Evolutionary conservation across 2,329 filamentous ascomycete species (phyloP), one percentile per base, ranked within the genome.

Genomic region (Tolypocladium ovalisporum): DNA sequence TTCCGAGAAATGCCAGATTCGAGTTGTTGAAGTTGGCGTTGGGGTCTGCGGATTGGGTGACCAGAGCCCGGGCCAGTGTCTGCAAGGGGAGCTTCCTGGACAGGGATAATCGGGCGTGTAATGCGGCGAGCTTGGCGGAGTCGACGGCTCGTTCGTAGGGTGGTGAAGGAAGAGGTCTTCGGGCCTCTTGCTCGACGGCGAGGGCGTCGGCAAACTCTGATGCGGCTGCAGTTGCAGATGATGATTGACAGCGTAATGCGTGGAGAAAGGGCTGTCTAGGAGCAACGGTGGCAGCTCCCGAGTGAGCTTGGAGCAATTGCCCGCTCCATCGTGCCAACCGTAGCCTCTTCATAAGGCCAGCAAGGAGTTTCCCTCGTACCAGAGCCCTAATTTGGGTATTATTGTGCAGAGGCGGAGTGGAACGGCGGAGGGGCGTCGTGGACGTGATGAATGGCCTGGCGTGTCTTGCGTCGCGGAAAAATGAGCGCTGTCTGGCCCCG

Each of bases 121-220:
- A 84, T 62, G 94, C 92, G 62, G 91, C 86, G 65, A 99, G 87
- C 77, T 97, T 97, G 61, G 91, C 86, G 52, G 93, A 97, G 63
- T 78, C 73, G 59, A 79, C 75, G 49, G 90, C 88, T 63, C 80
- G 79, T 65, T 81, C 76, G 63, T 85, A 84, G 56, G 82, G 82
- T 63, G 90, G 90, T 66, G 90, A 93, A 56, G 89, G 88, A 62
- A 87, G 78, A 61, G 70, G 68, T 60, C 65, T 63, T 34, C 63
- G 62, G 34, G 60, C 60, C 39, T 62, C 55, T n/a, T 67, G 59
- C 40, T 64, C 59, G 59, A 58, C 51, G 44, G 58, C 24, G 49
- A 58, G 36, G 27, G 60, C 59, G 57, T 65, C 59, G 54, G 65
- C 59, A 24, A 61, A 37, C 29, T 69, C 64, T 58, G 64, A 60